phyloP scores from a whole-genome alignment of 495 filamentous ascomycete species.

The Aspergillus affinis region DNA sequence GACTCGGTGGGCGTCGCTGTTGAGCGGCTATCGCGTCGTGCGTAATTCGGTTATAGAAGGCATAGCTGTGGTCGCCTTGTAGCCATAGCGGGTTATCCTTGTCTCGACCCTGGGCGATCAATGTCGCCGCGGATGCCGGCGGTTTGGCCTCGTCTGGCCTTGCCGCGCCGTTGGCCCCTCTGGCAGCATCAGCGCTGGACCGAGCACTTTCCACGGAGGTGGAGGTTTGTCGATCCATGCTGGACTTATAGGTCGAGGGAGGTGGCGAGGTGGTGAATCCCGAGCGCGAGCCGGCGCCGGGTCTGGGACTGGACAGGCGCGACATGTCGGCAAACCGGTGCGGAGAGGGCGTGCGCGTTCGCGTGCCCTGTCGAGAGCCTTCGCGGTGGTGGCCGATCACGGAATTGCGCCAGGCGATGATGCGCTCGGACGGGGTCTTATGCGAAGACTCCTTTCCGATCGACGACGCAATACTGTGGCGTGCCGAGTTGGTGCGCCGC shows the following conservation, averaged over 20 bases:
- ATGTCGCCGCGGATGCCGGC: constrained; percentile 19
- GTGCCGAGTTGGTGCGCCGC: constrained; percentile 66
- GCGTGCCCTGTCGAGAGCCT: constrained; percentile 34
- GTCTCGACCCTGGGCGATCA: constrained; percentile 21
- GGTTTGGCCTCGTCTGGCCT: constrained; percentile 7
- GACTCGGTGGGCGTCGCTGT: constrained; percentile 26
- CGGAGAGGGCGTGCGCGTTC: constrained; percentile 57
- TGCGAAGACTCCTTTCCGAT: constrained; percentile 46
- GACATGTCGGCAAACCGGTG: constrained; percentile 45
- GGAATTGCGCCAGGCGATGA: constrained; percentile 87
- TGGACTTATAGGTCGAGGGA: constrained; percentile 32
- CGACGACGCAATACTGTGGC: constrained; percentile 48
- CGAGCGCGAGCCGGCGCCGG: constrained; percentile 32
- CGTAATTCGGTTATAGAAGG: constrained; percentile 52
- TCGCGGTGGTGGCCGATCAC: constrained; percentile 54
- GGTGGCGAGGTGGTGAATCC: constrained; percentile 37
- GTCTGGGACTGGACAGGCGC: constrained; percentile 29
- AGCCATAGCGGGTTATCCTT: constrained; percentile 50
- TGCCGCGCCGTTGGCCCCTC: constrained; percentile 9
- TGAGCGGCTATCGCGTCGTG: constrained; percentile 44
- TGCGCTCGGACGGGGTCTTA: constrained; percentile 74
- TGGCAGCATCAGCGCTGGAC: constrained; percentile 18
- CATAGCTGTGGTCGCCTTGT: constrained; percentile 51
- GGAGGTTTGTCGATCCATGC: constrained; percentile 30
- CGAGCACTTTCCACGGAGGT: constrained; percentile 29